phyloP scores from a whole-genome alignment of 352 stramenopile genomes.

The Achlya hypogyna region DNA sequence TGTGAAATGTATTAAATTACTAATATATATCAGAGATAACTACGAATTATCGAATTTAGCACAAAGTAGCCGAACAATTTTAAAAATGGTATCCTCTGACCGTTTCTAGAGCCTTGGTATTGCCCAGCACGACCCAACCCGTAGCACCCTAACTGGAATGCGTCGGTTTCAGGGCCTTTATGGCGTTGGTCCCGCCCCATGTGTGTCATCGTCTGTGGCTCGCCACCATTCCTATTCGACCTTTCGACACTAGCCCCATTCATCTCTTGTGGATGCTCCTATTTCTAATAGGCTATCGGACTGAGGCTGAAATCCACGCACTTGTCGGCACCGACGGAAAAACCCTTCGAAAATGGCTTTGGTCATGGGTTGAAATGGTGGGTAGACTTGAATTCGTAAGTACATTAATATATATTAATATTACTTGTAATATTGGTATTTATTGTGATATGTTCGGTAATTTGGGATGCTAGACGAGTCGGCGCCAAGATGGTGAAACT shows the following conservation, averaged over 20 bases:
- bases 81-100: not conserved
- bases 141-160: not conserved
- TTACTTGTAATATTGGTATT: not conserved
- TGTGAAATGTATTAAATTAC: too few species aligned
- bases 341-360: not conserved
- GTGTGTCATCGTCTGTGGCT: not conserved
- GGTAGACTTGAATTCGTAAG: not conserved
- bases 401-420: not conserved
- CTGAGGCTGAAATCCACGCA: not conserved
- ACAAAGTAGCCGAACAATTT: too few species aligned
- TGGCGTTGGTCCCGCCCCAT: not conserved
- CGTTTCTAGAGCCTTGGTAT: not conserved
- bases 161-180: not conserved
- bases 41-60: too few species aligned
- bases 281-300: not conserved
- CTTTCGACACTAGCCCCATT: not conserved
- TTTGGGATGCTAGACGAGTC: too few species aligned
- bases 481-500: slow-evolving; percentile 5
- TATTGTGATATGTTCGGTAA: too few species aligned
- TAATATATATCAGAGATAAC: too few species aligned
- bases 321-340: not conserved
- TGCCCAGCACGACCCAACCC: not conserved
- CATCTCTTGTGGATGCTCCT: not conserved
- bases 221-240: not conserved
- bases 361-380: not conserved